phyloP scores from a whole-genome alignment of 2,329 filamentous ascomycete species.

The Penicillium expansum region DNA sequence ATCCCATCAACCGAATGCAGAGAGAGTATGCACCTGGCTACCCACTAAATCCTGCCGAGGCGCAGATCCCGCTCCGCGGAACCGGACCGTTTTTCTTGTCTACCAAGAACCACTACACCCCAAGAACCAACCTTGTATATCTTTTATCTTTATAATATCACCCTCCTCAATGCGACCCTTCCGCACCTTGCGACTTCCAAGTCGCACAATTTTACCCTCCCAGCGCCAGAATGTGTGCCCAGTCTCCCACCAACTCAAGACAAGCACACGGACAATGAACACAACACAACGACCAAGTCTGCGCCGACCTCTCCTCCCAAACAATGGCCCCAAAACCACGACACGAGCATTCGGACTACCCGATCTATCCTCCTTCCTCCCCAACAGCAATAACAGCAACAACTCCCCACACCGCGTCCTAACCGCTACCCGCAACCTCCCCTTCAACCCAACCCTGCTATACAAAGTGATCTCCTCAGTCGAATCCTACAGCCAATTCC shows the following conservation, averaged over 20 bases:
- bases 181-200: conserved; percentile 11
- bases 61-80: conserved; percentile 19
- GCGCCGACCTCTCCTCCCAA: neutral
- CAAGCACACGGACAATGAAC: conserved; percentile 11
- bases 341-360: conserved; percentile 28
- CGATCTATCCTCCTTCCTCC: conserved; percentile 30
- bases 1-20: neutral
- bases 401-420: conserved; percentile 61
- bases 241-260: neutral
- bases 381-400: conserved; percentile 21
- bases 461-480: conserved; percentile 89
- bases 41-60: neutral
- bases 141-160: neutral
- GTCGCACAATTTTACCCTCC: conserved; percentile 10
- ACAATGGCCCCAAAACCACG: conserved; percentile 4
- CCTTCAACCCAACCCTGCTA: conserved; percentile 67
- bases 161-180: conserved; percentile 13
- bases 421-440: conserved; percentile 70
- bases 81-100: conserved; percentile 4
- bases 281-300: conserved; percentile 12
- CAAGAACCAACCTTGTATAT: neutral
- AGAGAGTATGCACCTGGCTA: neutral
- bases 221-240: neutral
- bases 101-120: neutral
- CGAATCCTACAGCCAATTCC: conserved; percentile 75